Conservation (phyloP, 1,284 basidiomycete genomes). For the Trichosporon sp. region DNA sequence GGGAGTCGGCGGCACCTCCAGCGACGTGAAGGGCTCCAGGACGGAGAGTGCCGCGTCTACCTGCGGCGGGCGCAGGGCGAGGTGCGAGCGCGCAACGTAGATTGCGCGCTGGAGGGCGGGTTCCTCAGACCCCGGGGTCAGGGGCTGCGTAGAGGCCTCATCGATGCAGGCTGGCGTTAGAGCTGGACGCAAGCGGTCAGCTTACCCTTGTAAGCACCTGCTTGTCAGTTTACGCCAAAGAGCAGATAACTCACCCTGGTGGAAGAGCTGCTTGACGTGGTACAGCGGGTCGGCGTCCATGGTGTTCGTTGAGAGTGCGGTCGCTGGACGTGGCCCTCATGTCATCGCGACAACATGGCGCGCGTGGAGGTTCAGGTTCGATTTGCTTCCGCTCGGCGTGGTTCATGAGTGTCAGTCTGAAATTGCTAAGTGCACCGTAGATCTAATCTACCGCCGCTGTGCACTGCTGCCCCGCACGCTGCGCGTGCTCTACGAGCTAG, state of each 20-base stretch:
- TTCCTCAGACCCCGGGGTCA: slow-evolving; percentile 49
- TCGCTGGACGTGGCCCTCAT: slow-evolving; percentile 3
- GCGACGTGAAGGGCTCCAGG: slow-evolving; percentile 41
- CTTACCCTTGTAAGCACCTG: slow-evolving; percentile 55
- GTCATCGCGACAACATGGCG: background rate
- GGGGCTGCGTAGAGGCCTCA: slow-evolving; percentile 46
- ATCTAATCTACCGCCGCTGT: no score
- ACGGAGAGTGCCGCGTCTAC: slow-evolving; percentile 64
- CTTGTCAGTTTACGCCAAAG: slow-evolving; percentile 21
- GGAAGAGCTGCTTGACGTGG: slow-evolving; percentile 81
- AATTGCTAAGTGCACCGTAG: no score
- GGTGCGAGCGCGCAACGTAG: slow-evolving; percentile 80
- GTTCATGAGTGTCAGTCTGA: no score
- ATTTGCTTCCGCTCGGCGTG: slow-evolving; percentile 7
- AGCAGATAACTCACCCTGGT: slow-evolving; percentile 63
- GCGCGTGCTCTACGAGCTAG: background rate
- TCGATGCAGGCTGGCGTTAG: slow-evolving; percentile 48
- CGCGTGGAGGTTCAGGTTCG: background rate
- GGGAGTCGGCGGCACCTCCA: slow-evolving; percentile 66
- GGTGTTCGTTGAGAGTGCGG: slow-evolving; percentile 16
- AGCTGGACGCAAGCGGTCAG: background rate
- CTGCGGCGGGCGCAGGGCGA: slow-evolving; percentile 70
- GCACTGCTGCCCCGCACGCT: background rate
- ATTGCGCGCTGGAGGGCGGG: slow-evolving; percentile 61
- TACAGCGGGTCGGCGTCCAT: slow-evolving; percentile 84